Evolutionary conservation across 2,329 filamentous ascomycete genomes (phyloP).

Genomic region (Erysiphe pulchra): DNA sequence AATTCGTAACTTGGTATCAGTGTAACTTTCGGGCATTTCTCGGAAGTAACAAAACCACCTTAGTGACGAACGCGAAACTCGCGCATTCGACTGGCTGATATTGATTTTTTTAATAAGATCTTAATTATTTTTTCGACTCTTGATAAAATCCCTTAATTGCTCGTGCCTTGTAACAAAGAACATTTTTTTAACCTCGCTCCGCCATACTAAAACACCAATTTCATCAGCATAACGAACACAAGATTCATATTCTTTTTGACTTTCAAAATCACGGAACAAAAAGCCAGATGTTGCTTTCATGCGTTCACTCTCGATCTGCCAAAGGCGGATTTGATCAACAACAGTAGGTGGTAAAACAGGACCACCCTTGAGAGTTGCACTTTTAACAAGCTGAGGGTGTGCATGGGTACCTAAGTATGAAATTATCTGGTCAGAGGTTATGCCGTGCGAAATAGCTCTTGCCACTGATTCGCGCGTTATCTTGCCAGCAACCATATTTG

Average conservation of each 20-base stretch:
- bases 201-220: constrained; percentile 75
- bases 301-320: constrained; percentile 91
- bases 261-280: constrained; percentile 70
- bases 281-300: constrained; percentile 69
- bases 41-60: too few species aligned
- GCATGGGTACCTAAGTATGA: constrained; percentile 78
- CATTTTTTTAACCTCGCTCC: constrained; percentile 49
- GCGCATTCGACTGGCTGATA: too few species aligned
- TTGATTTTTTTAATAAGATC: background rate
- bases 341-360: constrained; percentile 83
- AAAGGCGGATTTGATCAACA: constrained; percentile 87
- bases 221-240: constrained; percentile 62
- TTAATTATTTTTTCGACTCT: constrained; percentile 25
- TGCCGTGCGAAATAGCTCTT: constrained; percentile 66
- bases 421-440: constrained; percentile 88
- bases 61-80: too few species aligned
- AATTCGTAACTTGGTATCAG: too few species aligned
- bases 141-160: constrained; percentile 62
- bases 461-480: constrained; percentile 74
- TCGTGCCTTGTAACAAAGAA: constrained; percentile 88
- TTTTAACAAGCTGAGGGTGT: constrained; percentile 67
- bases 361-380: constrained; percentile 13
- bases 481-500: constrained; percentile 80
- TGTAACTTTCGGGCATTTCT: too few species aligned
- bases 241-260: constrained; percentile 40